phyloP scores from a whole-genome alignment of 2,329 filamentous ascomycete species.

The Colletotrichum australisinense region DNA sequence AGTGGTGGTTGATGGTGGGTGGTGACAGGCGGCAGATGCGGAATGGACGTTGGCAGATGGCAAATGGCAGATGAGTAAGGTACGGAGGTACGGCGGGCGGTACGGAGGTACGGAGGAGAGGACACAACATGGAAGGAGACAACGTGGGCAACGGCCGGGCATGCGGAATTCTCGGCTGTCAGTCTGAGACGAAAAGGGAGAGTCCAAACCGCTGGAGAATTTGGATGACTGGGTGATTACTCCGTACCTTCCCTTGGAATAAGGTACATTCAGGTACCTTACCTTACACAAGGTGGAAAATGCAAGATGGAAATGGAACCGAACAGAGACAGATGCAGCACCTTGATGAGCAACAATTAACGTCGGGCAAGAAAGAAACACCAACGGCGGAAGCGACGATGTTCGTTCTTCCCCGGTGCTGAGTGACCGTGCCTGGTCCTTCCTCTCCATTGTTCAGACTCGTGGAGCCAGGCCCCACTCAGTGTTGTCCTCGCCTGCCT shows the following conservation, averaged over 20 bases:
- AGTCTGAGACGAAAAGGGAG: constrained; percentile 11
- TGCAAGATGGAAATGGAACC: neutral
- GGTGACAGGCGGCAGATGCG: neutral
- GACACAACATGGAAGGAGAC: neutral
- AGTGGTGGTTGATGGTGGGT: neutral
- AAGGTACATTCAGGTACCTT: no score
- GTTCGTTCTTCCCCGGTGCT: neutral
- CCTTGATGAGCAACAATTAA: neutral
- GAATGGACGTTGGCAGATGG: neutral
- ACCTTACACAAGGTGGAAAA: no score
- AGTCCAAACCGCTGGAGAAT: neutral
- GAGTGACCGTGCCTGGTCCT: neutral
- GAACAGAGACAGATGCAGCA: neutral
- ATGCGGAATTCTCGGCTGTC: neutral
- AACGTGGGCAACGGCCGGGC: constrained; percentile 26
- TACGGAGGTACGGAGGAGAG: neutral
- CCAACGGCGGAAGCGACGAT: neutral
- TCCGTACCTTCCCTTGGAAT: no score
- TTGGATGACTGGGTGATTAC: neutral
- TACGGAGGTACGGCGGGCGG: neutral
- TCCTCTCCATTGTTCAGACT: neutral
- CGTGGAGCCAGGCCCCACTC: neutral
- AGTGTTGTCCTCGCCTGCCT: neutral
- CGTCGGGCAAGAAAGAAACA: neutral
- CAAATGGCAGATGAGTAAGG: neutral